Evolutionary conservation across 306 rosid genomes (phyloP), one percentile per base, ranked within the genome.

Genomic region (Pterocarpus macrocarpus): DNA sequence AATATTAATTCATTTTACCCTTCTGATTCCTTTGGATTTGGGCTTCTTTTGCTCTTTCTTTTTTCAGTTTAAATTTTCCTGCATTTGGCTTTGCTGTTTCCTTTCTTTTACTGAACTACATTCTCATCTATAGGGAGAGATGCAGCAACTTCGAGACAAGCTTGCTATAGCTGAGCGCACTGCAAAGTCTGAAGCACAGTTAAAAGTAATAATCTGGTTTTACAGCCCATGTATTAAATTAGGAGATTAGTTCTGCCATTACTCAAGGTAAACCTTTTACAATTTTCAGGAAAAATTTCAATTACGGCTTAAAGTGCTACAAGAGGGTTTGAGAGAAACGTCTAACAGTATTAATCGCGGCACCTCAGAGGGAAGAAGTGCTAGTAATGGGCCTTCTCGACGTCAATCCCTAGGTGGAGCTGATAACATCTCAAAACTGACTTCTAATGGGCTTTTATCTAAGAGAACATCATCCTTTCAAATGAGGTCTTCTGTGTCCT

Each of bases 61-160:
- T 71, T 62, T 49, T 34, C 13, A 68, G 50, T 49, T 47, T 16
- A 58, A 67, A 12, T n/a, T 63, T 1, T 81, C 52, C 69, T 71
- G 30, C 55, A 49, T 79, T 56, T 62, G 73, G 65, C 64, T 38
- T 80, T 57, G 12, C 61, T 62, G 61, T 79, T 80, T 86, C 45
- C 9, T 32, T 52, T 77, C 59, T 72, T 80, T 28, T 80, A 43
- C 69, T 43, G 57, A 73, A 79, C 85, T 76, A 6, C 75, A 53
- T 86, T 67, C 64, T 84, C 28, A 22, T 22, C 28, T 80, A n/a
- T 71, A 93, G 98, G 97, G 99, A 66, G 99, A 96, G 84, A 96
- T 96, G 99, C 99, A 93, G 75, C 98, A 96, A 84, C 98, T 96
- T 38, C 92, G 98, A 65, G 99, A 96, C 79, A 96, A 94, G 90